A percentile compares a stretch with the other conserved stretches of the same genome.
Evolutionary conservation across 1,284 basidiomycete genomes (phyloP).

Genomic region (Inonotus obliquus): DNA sequence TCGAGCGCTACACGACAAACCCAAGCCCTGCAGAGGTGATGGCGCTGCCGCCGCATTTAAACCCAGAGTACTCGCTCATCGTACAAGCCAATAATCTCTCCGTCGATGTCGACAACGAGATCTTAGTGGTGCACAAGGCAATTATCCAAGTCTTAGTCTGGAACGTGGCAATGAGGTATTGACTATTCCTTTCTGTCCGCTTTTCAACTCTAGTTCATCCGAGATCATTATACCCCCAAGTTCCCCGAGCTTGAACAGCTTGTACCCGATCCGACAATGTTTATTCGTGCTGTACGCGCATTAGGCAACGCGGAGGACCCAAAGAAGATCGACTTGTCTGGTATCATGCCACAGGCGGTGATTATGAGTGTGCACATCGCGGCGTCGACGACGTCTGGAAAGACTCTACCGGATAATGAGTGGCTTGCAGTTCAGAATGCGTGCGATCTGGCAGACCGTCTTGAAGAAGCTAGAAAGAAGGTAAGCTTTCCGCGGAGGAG

Average conservation of each 20-base stretch:
- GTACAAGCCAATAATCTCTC: constrained; percentile 97
- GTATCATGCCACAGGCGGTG: constrained; percentile 84
- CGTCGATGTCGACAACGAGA: constrained; percentile 98
- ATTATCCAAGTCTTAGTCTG: constrained; percentile 20
- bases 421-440: constrained; percentile 85
- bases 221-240: constrained; percentile 94
- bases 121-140: constrained; percentile 94
- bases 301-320: constrained; percentile 88
- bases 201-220: constrained; percentile 70
- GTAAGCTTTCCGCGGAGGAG: constrained; percentile 33
- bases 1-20: constrained; percentile 78
- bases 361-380: constrained; percentile 97
- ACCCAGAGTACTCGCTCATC: constrained; percentile 95
- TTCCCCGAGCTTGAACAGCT: constrained; percentile 98
- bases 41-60: constrained; percentile 79
- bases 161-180: constrained; percentile 43
- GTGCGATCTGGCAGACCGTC: constrained; percentile 80
- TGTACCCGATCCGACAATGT: constrained; percentile 88
- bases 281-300: constrained; percentile 85
- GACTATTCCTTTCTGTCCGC: constrained; percentile 20
- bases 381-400: constrained; percentile 86
- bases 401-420: constrained; percentile 61
- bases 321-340: constrained; percentile 76
- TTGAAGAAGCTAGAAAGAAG: constrained; percentile 86
- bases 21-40: constrained; percentile 77